These are phyloP conservation scores for Prunus kanzakura DNA, from an alignment of 306 rosid genomes.

Conservation along the genomic window DNA sequence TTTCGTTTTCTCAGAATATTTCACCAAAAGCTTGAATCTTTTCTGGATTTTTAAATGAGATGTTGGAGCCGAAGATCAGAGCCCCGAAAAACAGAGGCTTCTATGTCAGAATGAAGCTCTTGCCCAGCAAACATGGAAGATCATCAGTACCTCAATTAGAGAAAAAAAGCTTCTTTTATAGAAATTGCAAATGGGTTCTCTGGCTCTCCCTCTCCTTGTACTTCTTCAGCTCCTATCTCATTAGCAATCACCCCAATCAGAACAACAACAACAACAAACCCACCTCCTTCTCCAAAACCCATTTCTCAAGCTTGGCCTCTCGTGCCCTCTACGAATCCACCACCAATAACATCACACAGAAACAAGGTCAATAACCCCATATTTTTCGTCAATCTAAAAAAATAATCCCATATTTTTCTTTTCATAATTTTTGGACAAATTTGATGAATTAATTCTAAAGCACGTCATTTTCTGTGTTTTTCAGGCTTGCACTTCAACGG, in stretches of 20 bases:
- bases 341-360: constrained; percentile 11
- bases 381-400: neutral
- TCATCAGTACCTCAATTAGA: constrained; percentile 42
- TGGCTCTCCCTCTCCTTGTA: constrained; percentile 77
- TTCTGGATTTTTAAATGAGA: constrained; percentile 34
- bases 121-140: constrained; percentile 44
- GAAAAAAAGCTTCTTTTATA: constrained; percentile 44
- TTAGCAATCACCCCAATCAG: constrained; percentile 30
- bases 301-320: constrained; percentile 33
- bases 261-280: constrained; percentile 7
- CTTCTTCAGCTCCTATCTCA: constrained; percentile 70
- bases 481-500: constrained; percentile 33
- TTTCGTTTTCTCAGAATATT: neutral
- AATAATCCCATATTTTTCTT: neutral
- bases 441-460: too few species aligned
- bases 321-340: constrained; percentile 52
- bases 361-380: constrained; percentile 26
- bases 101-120: constrained; percentile 77
- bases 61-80: constrained; percentile 38
- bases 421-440: too few species aligned
- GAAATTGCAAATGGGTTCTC: constrained; percentile 73
- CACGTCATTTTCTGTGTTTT: neutral
- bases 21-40: neutral
- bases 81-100: constrained; percentile 48
- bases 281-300: constrained; percentile 28